Evolutionary conservation across 495 filamentous ascomycete genomes (phyloP).

Genomic region (Talaromyces thailandensis): DNA sequence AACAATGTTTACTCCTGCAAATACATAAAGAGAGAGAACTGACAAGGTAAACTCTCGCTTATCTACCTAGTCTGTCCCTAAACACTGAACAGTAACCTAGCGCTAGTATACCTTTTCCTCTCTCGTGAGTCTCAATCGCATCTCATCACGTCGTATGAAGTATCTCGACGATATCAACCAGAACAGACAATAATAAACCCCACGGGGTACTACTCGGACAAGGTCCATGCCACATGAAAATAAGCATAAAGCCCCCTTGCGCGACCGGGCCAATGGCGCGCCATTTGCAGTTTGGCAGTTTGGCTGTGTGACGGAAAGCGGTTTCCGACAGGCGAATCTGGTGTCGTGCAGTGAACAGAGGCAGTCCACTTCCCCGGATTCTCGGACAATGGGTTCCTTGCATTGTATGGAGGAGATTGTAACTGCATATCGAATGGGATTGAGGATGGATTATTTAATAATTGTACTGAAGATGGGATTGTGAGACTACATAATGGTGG

Average conservation of each 20-base stretch:
- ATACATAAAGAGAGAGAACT: not conserved
- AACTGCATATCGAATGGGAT: too few relatives aligned
- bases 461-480: too few relatives aligned
- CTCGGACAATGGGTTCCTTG: not conserved
- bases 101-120: too few relatives aligned
- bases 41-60: not conserved
- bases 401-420: too few relatives aligned
- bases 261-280: not conserved
- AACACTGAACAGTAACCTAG: too few relatives aligned
- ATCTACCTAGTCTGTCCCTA: not conserved
- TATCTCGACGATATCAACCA: too few relatives aligned
- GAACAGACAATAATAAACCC: too few relatives aligned
- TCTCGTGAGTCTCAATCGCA: not conserved
- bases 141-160: too few relatives aligned
- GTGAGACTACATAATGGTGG: not conserved
- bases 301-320: not conserved
- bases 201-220: not conserved
- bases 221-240: not conserved
- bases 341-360: not conserved
- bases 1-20: not conserved
- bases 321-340: slow-evolving; percentile 1
- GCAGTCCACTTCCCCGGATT: not conserved
- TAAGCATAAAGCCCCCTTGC: not conserved
- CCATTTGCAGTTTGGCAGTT: too few relatives aligned
- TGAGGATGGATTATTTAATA: too few relatives aligned